Conservation (phyloP, 352 stramenopile species). For the Phytophthora ramorum region DNA sequence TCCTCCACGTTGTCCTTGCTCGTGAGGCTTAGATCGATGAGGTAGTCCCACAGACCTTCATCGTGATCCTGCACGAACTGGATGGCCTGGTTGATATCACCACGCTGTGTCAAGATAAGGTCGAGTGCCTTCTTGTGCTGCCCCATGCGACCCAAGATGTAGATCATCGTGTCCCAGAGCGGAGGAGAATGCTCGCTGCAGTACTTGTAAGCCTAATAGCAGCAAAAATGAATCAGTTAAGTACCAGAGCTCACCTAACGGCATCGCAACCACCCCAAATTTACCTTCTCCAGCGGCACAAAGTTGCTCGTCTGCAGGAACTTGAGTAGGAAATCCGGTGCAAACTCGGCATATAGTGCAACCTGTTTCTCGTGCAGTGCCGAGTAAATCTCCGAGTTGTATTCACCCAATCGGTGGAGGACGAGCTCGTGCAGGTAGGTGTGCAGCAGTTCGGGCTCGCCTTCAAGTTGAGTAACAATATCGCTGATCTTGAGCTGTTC, state of each 20-base stretch:
- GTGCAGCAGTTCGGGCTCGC: slow-evolving; percentile 65
- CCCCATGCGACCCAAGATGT: slow-evolving; percentile 86
- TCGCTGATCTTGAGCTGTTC: slow-evolving; percentile 83
- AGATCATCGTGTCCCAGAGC: slow-evolving; percentile 89
- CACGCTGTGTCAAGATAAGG: slow-evolving; percentile 82
- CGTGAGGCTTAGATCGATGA: slow-evolving; percentile 83
- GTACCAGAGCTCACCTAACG: not conserved
- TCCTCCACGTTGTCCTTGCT: slow-evolving; percentile 81
- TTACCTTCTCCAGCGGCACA: slow-evolving; percentile 84
- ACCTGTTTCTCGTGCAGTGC: slow-evolving; percentile 81
- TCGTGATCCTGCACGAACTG: slow-evolving; percentile 87
- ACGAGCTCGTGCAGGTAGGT: slow-evolving; percentile 84
- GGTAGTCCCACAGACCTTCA: slow-evolving; percentile 80
- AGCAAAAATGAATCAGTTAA: not conserved
- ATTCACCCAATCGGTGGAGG: slow-evolving; percentile 69
- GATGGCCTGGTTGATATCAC: slow-evolving; percentile 84
- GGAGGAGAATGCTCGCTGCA: slow-evolving; percentile 76
- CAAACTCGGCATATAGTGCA: slow-evolving; percentile 75
- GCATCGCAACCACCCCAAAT: not conserved
- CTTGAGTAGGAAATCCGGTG: slow-evolving; percentile 65
- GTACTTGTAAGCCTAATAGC: slow-evolving; percentile 72
- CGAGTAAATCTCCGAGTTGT: slow-evolving; percentile 82
- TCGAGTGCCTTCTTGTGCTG: slow-evolving; percentile 88
- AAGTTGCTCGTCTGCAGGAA: slow-evolving; percentile 87
- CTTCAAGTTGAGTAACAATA: slow-evolving; percentile 78